These are phyloP conservation scores for Globisporangium cylindrosporum DNA, from an alignment of 352 stramenopile species.

Conservation along the genomic window DNA sequence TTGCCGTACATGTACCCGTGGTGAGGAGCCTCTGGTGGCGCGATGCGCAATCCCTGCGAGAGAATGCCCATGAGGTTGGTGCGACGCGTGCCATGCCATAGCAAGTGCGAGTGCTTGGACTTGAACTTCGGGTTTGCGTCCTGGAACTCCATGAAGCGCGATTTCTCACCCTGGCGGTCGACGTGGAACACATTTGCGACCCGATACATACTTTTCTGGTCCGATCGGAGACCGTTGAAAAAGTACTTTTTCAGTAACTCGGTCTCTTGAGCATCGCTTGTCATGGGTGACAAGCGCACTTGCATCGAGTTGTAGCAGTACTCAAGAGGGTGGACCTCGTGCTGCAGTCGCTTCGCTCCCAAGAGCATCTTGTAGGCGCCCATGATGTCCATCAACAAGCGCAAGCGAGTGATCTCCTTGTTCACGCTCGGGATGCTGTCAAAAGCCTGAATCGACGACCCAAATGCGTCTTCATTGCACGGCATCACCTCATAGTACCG, in stretches of 20 bases:
- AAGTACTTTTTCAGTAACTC: slow-evolving; percentile 63
- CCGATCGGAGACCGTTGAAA: slow-evolving; percentile 39
- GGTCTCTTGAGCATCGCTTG: slow-evolving; percentile 28
- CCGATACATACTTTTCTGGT: slow-evolving; percentile 32
- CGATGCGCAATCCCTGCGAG: slow-evolving; percentile 81
- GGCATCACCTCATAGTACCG: slow-evolving; percentile 83
- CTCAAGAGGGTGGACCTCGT: slow-evolving; percentile 54
- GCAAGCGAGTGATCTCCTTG: slow-evolving; percentile 59
- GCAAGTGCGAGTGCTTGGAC: slow-evolving; percentile 43
- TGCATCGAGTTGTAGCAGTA: slow-evolving; percentile 79
- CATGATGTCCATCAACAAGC: slow-evolving; percentile 64
- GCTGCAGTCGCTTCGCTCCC: slow-evolving; percentile 43
- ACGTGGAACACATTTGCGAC: slow-evolving; percentile 70
- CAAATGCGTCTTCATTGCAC: slow-evolving; percentile 61
- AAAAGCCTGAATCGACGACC: slow-evolving; percentile 58
- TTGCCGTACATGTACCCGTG: slow-evolving; percentile 85
- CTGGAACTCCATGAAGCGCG: slow-evolving; percentile 47
- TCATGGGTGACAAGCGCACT: slow-evolving; percentile 44
- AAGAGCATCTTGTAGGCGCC: slow-evolving; percentile 79
- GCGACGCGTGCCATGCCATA: slow-evolving; percentile 86
- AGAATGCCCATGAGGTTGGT: slow-evolving; percentile 87
- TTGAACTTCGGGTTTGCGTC: slow-evolving; percentile 33
- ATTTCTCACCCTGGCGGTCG: slow-evolving; percentile 52
- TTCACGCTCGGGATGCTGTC: slow-evolving; percentile 56
- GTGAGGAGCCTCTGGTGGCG: slow-evolving; percentile 77